Base-by-base conservation (phyloP, 305 asterid genomes). In the Nicotiana rustica region DNA sequence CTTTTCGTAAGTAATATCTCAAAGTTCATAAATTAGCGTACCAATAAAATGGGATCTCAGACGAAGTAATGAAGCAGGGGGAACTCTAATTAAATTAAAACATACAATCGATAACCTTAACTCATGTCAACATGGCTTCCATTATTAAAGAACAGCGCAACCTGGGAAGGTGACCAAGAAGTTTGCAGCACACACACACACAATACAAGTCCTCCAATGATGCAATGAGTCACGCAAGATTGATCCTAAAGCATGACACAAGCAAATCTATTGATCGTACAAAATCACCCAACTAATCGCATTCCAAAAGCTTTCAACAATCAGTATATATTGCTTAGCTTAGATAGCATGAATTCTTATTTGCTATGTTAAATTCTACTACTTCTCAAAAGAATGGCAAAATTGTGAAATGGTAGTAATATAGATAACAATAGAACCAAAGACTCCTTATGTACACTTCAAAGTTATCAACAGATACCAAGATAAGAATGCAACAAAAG, bases 21-120 rank as follows among this genome's bases (percentile, higher is more conserved):
- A 47, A 21, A 73, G 79, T 49, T 47, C 21, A 47, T 71, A 47
- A 12, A 12, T 47, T 71, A 47, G 61, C 61, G 6, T 71, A 71
- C 61, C 33, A 71, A 44, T 69, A 18, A 47, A 71, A 44, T 19
- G 61, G 64, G 64, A 17, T 57, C 9, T 17, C 36, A 13, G 61
- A 71, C 1, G 61, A 71, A 71, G 47, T 21, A 71, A 71, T 44
- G 61, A n/a, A 47, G 21, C 8, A 73, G 41, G 6, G 13, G 3
- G 6, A 66, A 10, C 19, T 66, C 71, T 13, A 15, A 31, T 5
- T 17, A 6, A 17, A 31, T 31, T 29, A 66, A 10, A 66, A 31
- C 0, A 66, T 66, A 31, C 4, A 10, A 66, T 31, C 19, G 3
- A 31, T 13, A 66, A 13, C 41, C 70, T 65, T 29, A 2, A 13